Evolutionary conservation across 2,329 filamentous ascomycete genomes (phyloP).

Genomic region (Fusarium sarcochroum): DNA sequence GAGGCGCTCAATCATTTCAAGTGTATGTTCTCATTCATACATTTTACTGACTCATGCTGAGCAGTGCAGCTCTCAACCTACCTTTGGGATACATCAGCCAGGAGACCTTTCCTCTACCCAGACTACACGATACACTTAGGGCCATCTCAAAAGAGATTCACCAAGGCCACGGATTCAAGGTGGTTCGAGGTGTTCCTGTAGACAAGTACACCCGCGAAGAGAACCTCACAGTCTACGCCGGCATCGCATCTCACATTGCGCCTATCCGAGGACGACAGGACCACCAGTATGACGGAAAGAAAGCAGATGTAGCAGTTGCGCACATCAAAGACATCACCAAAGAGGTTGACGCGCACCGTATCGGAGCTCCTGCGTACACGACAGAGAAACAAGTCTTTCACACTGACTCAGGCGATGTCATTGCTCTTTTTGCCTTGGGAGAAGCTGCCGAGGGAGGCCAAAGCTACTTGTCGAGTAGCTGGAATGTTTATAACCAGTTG

Average conservation of each 20-base stretch:
- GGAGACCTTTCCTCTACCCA: conserved; percentile 39
- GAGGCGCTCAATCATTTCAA: conserved; percentile 58
- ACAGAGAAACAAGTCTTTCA: conserved; percentile 71
- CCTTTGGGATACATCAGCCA: background rate
- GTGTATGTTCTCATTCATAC: background rate
- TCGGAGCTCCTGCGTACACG: conserved; percentile 62
- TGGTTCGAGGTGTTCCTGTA: conserved; percentile 69
- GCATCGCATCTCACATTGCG: conserved; percentile 70
- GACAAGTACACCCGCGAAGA: conserved; percentile 67
- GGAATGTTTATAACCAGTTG: conserved; percentile 68
- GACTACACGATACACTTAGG: conserved; percentile 59
- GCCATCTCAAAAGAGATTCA: conserved; percentile 67
- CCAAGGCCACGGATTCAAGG: conserved; percentile 70
- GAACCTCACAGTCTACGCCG: conserved; percentile 71
- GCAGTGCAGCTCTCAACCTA: background rate
- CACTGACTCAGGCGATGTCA: conserved; percentile 49
- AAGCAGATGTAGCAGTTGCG: conserved; percentile 57
- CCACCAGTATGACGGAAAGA: conserved; percentile 34
- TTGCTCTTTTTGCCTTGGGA: conserved; percentile 60
- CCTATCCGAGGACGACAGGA: conserved; percentile 67
- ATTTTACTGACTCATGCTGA: background rate
- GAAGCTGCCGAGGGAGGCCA: background rate
- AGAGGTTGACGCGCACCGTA: conserved; percentile 44
- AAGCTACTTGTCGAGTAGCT: background rate
- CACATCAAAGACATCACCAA: conserved; percentile 45